These are phyloP conservation scores for Acer campestre DNA, from an alignment of 345 rosid species.

Conservation along the genomic window DNA sequence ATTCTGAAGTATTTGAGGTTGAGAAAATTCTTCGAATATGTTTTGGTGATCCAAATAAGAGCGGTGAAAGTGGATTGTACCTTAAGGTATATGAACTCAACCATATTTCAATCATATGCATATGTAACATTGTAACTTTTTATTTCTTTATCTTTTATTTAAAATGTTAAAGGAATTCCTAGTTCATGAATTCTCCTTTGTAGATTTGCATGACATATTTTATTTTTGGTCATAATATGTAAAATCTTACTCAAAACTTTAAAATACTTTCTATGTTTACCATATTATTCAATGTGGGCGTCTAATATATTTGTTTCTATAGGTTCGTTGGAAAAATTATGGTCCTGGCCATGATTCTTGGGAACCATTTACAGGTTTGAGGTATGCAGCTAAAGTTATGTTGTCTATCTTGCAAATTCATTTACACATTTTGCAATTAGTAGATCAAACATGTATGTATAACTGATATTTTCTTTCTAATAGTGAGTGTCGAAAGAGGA, in stretches of 20 bases:
- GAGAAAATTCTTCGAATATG: conserved; percentile 46
- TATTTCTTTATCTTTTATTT: background rate
- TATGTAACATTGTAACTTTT: background rate
- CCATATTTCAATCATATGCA: background rate
- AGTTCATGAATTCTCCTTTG: background rate
- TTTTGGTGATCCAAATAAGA: conserved; percentile 54
- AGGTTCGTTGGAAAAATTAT: conserved; percentile 75
- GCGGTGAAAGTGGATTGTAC: conserved; percentile 35
- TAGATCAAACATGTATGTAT: conserved; percentile 1
- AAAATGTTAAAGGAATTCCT: background rate
- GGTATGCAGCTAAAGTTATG: conserved; percentile 36
- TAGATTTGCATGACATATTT: background rate
- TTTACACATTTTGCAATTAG: background rate
- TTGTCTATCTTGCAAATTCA: background rate
- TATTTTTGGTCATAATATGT: background rate
- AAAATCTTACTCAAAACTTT: no score
- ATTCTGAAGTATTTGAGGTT: conserved; percentile 56
- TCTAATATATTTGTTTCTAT: background rate
- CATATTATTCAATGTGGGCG: background rate
- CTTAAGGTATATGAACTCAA: conserved; percentile 47
- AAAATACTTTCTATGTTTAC: no score
- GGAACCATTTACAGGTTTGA: conserved; percentile 65
- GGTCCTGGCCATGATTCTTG: conserved; percentile 56
- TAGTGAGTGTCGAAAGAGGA: conserved; percentile 47
- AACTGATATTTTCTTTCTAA: conserved; percentile 6